Evolutionary conservation across 352 stramenopile genomes (phyloP).

Genomic region (Elongisporangium prolatum): DNA sequence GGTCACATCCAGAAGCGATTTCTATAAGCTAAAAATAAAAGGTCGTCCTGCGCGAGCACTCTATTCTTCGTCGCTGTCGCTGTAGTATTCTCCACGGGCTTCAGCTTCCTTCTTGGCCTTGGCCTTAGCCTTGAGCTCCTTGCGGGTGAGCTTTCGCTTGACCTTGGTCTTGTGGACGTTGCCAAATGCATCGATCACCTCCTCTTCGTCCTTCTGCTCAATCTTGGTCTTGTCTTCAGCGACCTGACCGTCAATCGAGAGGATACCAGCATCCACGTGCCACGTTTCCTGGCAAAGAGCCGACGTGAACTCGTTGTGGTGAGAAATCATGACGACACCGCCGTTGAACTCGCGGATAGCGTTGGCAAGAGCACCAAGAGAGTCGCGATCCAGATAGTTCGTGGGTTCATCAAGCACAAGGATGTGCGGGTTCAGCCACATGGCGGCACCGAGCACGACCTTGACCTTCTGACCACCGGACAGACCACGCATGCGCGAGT

Average conservation of each 20-base stretch:
- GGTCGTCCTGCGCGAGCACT: constrained; percentile 22
- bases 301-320: constrained; percentile 97
- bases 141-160: constrained; percentile 88
- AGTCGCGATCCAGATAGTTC: constrained; percentile 96
- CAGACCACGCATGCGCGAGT: constrained; percentile 97
- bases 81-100: constrained; percentile 79
- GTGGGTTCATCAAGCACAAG: constrained; percentile 95
- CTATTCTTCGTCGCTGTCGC: constrained; percentile 75
- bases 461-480: constrained; percentile 99
- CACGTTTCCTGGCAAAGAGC: constrained; percentile 94
- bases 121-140: constrained; percentile 85
- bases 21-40: constrained; percentile 39
- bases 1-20: constrained; percentile 21
- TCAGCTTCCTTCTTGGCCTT: constrained; percentile 88
- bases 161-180: constrained; percentile 87
- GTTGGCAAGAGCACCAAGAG: constrained; percentile 92
- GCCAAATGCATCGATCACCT: constrained; percentile 75
- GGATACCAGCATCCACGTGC: constrained; percentile 87
- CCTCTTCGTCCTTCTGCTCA: constrained; percentile 87
- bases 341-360: constrained; percentile 97
- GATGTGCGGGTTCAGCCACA: constrained; percentile 96
- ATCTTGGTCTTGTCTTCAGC: constrained; percentile 89
- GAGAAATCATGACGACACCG: constrained; percentile 97
- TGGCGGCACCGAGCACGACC: constrained; percentile 95
- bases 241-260: constrained; percentile 84